Evolutionary conservation across 1,284 basidiomycete genomes (phyloP).

Genomic region (Schizophyllum amplum): DNA sequence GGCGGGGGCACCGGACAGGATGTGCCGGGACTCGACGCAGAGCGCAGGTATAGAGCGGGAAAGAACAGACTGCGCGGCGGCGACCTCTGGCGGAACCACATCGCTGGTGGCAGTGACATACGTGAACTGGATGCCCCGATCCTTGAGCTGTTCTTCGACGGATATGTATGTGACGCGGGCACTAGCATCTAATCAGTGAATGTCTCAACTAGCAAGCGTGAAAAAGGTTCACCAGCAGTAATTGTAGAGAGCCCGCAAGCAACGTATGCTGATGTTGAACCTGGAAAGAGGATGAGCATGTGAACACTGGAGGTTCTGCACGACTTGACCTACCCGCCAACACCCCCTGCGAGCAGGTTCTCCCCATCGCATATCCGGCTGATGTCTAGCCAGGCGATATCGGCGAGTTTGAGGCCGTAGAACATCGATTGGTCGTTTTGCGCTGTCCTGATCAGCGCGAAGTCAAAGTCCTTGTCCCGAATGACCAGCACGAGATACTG

Average conservation of each 20-base stretch:
- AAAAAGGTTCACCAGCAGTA: conserved; percentile 74
- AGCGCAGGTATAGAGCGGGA: conserved; percentile 72
- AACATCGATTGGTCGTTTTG: conserved; percentile 43
- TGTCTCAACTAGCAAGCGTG: not conserved
- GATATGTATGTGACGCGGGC: conserved; percentile 87
- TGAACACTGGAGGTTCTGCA: not conserved
- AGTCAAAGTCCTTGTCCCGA: conserved; percentile 67
- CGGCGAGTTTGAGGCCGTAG: conserved; percentile 54
- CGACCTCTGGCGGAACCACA: conserved; percentile 36
- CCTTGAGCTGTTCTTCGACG: conserved; percentile 82
- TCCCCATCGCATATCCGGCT: conserved; percentile 41
- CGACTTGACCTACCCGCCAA: conserved; percentile 16
- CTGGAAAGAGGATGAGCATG: conserved; percentile 25
- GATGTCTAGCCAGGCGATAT: conserved; percentile 74
- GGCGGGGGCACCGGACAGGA: conserved; percentile 73
- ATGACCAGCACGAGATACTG: conserved; percentile 76
- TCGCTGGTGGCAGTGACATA: conserved; percentile 49
- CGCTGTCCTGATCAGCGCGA: conserved; percentile 63
- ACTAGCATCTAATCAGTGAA: conserved; percentile 28
- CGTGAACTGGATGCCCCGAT: conserved; percentile 70
- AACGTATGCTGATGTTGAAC: conserved; percentile 61
- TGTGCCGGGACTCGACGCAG: conserved; percentile 73
- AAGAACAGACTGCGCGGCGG: conserved; percentile 50
- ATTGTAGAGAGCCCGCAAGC: conserved; percentile 65
- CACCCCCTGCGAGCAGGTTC: no score